phyloP scores from a whole-genome alignment of 2,329 filamentous ascomycete genomes.

The Chalaropsis ovoidea region DNA sequence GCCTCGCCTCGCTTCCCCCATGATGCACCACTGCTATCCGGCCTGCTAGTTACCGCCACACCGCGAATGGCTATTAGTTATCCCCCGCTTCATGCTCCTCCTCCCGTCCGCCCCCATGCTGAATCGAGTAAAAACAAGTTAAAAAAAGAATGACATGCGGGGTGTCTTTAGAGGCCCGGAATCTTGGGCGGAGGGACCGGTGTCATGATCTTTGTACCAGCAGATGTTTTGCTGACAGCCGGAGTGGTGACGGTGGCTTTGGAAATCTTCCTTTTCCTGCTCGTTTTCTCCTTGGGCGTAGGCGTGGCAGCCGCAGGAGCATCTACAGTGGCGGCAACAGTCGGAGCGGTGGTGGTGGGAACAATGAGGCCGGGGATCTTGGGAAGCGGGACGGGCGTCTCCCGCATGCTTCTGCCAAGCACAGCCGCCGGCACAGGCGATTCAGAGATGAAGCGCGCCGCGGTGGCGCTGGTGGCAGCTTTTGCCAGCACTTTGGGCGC shows the following conservation, averaged over 20 bases:
- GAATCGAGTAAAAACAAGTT: conserved; percentile 3
- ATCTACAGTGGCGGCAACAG: neutral
- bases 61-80: conserved; percentile 5
- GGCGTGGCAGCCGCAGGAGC: neutral
- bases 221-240: neutral
- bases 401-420: neutral
- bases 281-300: conserved; percentile 1
- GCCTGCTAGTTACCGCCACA: neutral
- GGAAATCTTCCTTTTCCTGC: neutral
- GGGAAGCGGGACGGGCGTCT: conserved; percentile 4
- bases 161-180: neutral
- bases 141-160: conserved; percentile 2
- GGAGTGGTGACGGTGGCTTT: neutral
- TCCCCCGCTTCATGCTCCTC: neutral
- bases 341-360: neutral
- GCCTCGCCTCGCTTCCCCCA: neutral
- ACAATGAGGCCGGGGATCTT: conserved; percentile 6
- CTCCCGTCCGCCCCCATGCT: neutral
- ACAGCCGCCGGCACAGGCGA: conserved; percentile 9
- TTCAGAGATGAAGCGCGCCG: neutral
- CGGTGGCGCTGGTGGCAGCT: neutral
- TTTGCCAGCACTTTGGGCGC: neutral
- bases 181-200: conserved; percentile 12
- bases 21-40: neutral
- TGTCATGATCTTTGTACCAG: neutral